Percentiles rank a stretch among this genome's conserved stretches.
These are phyloP conservation scores for Gaeumannomyces tritici DNA, from an alignment of 2,329 filamentous ascomycete genomes.

Conservation along the genomic window DNA sequence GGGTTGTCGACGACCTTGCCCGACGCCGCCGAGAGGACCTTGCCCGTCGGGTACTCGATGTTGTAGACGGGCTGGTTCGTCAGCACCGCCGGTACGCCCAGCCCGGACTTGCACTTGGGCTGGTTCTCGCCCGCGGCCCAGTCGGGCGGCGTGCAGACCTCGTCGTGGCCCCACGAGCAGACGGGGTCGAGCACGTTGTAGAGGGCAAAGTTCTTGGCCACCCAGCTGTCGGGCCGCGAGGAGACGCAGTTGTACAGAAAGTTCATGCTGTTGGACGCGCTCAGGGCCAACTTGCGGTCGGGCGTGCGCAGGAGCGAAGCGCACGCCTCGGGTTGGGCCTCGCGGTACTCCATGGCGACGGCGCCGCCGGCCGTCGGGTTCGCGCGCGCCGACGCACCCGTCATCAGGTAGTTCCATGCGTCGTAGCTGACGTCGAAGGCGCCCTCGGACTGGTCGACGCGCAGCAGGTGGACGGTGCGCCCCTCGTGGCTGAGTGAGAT, in stretches of 20 bases:
- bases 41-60: conserved; percentile 40
- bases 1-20: conserved; percentile 14
- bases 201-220: conserved; percentile 40
- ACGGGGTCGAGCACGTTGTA: conserved; percentile 43
- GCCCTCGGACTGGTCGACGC: conserved; percentile 44
- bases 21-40: conserved; percentile 23
- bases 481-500: conserved; percentile 39
- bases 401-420: conserved; percentile 49
- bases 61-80: conserved; percentile 35
- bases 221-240: conserved; percentile 31
- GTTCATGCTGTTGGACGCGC: conserved; percentile 48
- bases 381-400: conserved; percentile 35
- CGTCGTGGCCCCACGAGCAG: conserved; percentile 40
- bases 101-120: conserved; percentile 34
- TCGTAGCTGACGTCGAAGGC: conserved; percentile 51
- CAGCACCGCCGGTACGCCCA: conserved; percentile 27
- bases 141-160: conserved; percentile 32
- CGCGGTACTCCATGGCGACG: conserved; percentile 39
- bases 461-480: conserved; percentile 46
- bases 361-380: conserved; percentile 38
- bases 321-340: conserved; percentile 38
- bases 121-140: conserved; percentile 32
- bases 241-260: conserved; percentile 36
- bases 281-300: conserved; percentile 40
- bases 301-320: conserved; percentile 36